These are phyloP conservation scores for Mortierella claussenii DNA, from an alignment of 192 early-diverging fungal genomes.

Conservation along the genomic window DNA sequence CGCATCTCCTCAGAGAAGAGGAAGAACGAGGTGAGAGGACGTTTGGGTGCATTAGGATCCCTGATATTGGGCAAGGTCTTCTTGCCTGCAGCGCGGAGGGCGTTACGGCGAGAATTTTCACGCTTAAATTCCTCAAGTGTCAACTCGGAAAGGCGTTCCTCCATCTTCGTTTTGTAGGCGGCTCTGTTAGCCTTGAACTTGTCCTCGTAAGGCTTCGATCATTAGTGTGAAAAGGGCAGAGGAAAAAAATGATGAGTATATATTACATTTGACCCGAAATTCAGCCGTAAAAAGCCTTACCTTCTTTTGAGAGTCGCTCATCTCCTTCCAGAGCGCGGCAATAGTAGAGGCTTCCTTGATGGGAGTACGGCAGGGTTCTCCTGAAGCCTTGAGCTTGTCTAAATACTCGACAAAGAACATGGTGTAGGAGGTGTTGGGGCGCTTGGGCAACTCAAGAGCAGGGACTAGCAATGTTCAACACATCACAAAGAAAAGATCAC, in stretches of 20 bases:
- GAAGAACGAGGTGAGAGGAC: slow-evolving; percentile 45
- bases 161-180: slow-evolving; percentile 22
- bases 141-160: slow-evolving; percentile 28
- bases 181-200: slow-evolving; percentile 12
- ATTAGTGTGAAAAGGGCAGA: background rate
- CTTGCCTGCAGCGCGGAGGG: slow-evolving; percentile 37
- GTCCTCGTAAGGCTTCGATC: slow-evolving; percentile 14
- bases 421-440: slow-evolving; percentile 29
- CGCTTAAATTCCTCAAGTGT: slow-evolving; percentile 33
- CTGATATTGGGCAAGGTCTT: slow-evolving; percentile 19
- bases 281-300: slow-evolving; percentile 2
- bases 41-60: slow-evolving; percentile 55
- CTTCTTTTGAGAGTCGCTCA: slow-evolving; percentile 19
- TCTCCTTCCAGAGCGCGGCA: slow-evolving; percentile 27
- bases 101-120: slow-evolving; percentile 43
- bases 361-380: slow-evolving; percentile 18
- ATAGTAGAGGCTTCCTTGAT: slow-evolving; percentile 7
- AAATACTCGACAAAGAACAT: slow-evolving; percentile 39
- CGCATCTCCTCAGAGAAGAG: slow-evolving; percentile 39
- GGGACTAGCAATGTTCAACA: slow-evolving; percentile 15
- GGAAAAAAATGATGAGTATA: background rate
- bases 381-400: slow-evolving; percentile 37
- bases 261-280: too few species aligned
- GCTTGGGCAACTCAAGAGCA: slow-evolving; percentile 30
- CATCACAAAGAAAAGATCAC: background rate